Conservation (phyloP, 176 grass and related monocot genomes). For the Pharus latifolius region DNA sequence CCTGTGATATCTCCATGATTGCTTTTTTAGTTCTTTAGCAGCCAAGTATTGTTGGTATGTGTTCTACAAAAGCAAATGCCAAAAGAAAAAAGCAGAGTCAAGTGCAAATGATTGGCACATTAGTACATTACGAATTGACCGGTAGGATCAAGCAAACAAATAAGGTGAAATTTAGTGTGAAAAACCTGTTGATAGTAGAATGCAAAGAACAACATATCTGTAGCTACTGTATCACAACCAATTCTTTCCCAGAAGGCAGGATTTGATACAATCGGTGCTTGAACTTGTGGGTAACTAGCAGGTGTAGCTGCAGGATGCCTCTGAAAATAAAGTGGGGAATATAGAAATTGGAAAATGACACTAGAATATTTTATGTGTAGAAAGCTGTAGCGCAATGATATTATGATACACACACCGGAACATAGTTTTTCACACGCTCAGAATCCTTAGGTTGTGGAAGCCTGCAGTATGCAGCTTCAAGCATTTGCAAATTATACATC, state of each 20-base stretch:
- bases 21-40: slow-evolving; percentile 90
- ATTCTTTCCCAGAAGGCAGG: slow-evolving; percentile 89
- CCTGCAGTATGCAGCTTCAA: slow-evolving; percentile 80
- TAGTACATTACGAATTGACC: neutral
- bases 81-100: neutral
- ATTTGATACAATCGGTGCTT: slow-evolving; percentile 75
- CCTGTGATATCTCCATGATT: slow-evolving; percentile 95
- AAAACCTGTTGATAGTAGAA: slow-evolving; percentile 96
- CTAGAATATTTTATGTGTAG: neutral
- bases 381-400: neutral
- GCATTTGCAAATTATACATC: slow-evolving; percentile 83
- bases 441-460: slow-evolving; percentile 95
- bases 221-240: slow-evolving; percentile 63
- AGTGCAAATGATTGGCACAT: neutral
- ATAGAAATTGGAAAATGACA: slow-evolving; percentile 9
- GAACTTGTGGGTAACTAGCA: slow-evolving; percentile 74
- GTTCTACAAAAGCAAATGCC: slow-evolving; percentile 48
- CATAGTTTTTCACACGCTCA: slow-evolving; percentile 68
- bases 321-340: slow-evolving; percentile 39
- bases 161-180: neutral
- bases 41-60: slow-evolving; percentile 89
- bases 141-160: neutral
- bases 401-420: slow-evolving; percentile 73
- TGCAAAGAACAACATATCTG: slow-evolving; percentile 93
- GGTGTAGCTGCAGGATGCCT: slow-evolving; percentile 68